Percentiles rank a stretch among this genome's conserved stretches.
phyloP scores from a whole-genome alignment of 2,329 filamentous ascomycete genomes.

The Fusarium annulatum region DNA sequence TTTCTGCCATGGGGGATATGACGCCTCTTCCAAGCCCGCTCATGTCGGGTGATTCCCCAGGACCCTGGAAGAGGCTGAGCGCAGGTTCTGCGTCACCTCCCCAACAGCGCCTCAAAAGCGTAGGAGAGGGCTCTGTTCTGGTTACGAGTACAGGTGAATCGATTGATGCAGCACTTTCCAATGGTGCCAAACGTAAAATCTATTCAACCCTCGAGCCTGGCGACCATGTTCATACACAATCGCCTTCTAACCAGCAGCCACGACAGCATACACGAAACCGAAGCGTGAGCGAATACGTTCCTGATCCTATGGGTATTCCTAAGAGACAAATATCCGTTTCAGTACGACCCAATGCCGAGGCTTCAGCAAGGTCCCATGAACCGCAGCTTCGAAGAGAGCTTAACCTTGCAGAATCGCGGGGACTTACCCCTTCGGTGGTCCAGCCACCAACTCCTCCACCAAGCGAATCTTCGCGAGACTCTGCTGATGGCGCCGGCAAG shows the following conservation, averaged over 20 bases:
- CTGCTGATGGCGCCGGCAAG: constrained; percentile 54
- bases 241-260: constrained; percentile 19
- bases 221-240: constrained; percentile 52
- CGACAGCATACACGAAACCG: constrained; percentile 74
- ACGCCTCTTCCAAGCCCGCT: constrained; percentile 84
- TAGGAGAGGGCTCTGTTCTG: constrained; percentile 55
- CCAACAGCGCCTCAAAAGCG: constrained; percentile 42
- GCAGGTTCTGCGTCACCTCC: constrained; percentile 59
- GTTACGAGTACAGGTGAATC: constrained; percentile 64
- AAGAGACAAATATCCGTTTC: constrained; percentile 81
- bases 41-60: constrained; percentile 71
- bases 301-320: constrained; percentile 74
- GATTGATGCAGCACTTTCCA: constrained; percentile 60
- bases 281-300: constrained; percentile 89
- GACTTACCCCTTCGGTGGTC: constrained; percentile 70
- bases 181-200: constrained; percentile 67
- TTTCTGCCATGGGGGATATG: constrained; percentile 80
- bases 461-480: constrained; percentile 73
- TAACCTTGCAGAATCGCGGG: constrained; percentile 81
- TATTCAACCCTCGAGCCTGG: constrained; percentile 56
- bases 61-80: constrained; percentile 70
- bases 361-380: constrained; percentile 50
- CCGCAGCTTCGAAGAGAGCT: constrained; percentile 76
- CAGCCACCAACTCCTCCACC: constrained; percentile 84
- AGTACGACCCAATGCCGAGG: constrained; percentile 60